phyloP scores from a whole-genome alignment of 163 green algal genomes.

The Scenedesmus sp. region DNA sequence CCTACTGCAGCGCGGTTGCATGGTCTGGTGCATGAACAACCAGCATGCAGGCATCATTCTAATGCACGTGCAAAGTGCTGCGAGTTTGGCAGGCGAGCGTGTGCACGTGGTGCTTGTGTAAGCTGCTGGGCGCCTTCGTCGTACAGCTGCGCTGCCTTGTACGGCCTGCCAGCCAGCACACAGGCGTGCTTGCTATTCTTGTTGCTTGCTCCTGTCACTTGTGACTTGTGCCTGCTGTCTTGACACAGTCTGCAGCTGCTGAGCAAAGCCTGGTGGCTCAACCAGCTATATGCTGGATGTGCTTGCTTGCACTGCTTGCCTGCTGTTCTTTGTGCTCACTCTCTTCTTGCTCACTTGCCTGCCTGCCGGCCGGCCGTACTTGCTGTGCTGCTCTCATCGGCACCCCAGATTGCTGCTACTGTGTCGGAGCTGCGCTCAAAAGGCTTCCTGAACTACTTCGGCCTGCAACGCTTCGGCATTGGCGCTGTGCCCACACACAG shows the following conservation, averaged over 20 bases:
- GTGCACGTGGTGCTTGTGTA: background rate
- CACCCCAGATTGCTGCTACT: constrained; percentile 61
- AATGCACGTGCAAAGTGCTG: background rate
- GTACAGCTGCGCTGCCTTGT: no score
- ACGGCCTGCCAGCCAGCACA: background rate
- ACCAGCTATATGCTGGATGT: background rate
- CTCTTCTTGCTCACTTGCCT: background rate
- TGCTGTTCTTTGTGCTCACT: background rate
- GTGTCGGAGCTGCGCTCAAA: constrained; percentile 61
- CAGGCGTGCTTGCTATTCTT: background rate
- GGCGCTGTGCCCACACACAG: constrained; percentile 61
- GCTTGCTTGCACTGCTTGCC: background rate
- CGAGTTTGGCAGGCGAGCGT: no score
- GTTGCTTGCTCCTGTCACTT: background rate
- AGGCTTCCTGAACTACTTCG: constrained; percentile 98
- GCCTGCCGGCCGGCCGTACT: background rate
- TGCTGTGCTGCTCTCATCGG: background rate
- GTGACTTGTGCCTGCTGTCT: no score
- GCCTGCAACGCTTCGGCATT: constrained; percentile 94
- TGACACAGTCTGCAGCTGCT: background rate
- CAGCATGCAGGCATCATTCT: background rate
- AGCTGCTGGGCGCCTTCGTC: background rate
- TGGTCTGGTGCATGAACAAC: background rate
- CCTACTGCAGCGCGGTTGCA: background rate
- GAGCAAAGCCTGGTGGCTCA: background rate